phyloP scores from a whole-genome alignment of 495 filamentous ascomycete species.

The Xylaria castorea region DNA sequence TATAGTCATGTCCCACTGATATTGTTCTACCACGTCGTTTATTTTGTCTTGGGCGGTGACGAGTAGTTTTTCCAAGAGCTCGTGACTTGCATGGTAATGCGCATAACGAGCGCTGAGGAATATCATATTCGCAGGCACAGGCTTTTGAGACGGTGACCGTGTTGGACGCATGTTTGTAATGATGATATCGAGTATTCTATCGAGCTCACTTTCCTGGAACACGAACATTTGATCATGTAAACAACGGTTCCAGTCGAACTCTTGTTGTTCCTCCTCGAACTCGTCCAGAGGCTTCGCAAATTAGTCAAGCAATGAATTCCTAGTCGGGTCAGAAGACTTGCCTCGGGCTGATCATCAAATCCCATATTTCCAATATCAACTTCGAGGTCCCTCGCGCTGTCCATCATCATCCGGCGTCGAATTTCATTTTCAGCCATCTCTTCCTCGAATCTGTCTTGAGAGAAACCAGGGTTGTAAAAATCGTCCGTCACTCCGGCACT shows the following conservation, averaged over 20 bases:
- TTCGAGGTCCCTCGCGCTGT: constrained; percentile 96
- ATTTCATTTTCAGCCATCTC: constrained; percentile 97
- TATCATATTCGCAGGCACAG: constrained; percentile 94
- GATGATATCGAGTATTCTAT: constrained; percentile 89
- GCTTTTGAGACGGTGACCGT: constrained; percentile 93
- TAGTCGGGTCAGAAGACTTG: constrained; percentile 46
- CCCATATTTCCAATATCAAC: constrained; percentile 96
- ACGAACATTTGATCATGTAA: constrained; percentile 99
- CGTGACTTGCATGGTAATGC: constrained; percentile 90
- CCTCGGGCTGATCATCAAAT: constrained; percentile 94
- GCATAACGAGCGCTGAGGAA: constrained; percentile 96
- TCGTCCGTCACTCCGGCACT: constrained; percentile 88
- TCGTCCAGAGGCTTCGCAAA: constrained; percentile 74
- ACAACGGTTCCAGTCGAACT: constrained; percentile 97
- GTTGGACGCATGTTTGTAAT: constrained; percentile 99
- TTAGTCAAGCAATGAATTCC: constrained; percentile 22
- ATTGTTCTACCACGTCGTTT: constrained; percentile 88
- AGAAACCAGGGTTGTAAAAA: constrained; percentile 93
- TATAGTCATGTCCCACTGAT: constrained; percentile 99
- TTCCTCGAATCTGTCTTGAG: constrained; percentile 93
- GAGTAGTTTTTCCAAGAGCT: constrained; percentile 80
- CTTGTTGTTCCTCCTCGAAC: constrained; percentile 85
- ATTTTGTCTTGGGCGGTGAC: constrained; percentile 93
- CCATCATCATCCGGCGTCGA: constrained; percentile 99
- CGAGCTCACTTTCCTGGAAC: constrained; percentile 92